Base-by-base conservation (phyloP, 1,284 basidiomycete species). In the Calocybe gambosa region DNA sequence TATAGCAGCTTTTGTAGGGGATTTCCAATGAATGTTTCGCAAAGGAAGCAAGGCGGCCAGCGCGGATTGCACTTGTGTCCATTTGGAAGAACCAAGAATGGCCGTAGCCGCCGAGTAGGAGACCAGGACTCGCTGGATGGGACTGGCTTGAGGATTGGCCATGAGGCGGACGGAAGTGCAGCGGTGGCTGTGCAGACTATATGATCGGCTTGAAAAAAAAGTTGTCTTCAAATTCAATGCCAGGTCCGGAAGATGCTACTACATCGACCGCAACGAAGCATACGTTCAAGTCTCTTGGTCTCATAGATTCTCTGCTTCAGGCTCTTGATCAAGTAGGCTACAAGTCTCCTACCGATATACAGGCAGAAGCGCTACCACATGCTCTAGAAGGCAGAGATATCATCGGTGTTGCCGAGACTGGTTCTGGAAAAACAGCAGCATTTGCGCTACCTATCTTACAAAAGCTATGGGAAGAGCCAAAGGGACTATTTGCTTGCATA, bases 351-450 rank as follows among this genome's bases (percentile, higher is more conserved):
- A 96, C 95, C 7, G 86, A 90, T 48, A 99, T 99, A 57, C 96
- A 99, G 67, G 71, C 76, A 12, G 82, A 93, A 58, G 75, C 80
- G n/a, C 82, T 99, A 45, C 96, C 96, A 0, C 82, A 85, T 68
- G 95, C 95, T 10, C 69, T 99, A 1, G 74, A 89, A 60, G 93
- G 93, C 0, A 79, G 87, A 58, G 96, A 99, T 68, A 92, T 99
- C 54, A 99, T 99, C 51, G 96, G 96, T 19, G 88, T 99, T 15
- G 96, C 96, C 18, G 89, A 93, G 58, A 99, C 96, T 21, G 96
- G 96, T 39, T 94, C 90, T 13, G 96, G 96, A 55, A 99, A 99
- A 71, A 99, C 96, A 1, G 96, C 94, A 8, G 96, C 96, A 2
- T 99, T 99, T 68, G 90, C 90, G 15, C 72, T 99, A 4, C 96